phyloP scores from a whole-genome alignment of 2,329 filamentous ascomycete species.

The Kalmusia sp. region DNA sequence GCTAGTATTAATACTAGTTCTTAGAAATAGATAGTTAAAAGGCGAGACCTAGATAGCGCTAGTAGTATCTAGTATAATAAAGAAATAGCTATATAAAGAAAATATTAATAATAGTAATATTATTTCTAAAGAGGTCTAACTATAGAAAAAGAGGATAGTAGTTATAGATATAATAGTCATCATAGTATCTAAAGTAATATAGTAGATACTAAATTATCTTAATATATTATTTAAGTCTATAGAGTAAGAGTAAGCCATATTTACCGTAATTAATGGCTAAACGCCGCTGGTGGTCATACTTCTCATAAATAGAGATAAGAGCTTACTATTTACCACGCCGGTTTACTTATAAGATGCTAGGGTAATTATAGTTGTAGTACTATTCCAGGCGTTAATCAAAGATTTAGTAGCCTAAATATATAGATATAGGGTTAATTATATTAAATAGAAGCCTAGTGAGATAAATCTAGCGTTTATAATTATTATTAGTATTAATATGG shows the following conservation, averaged over 20 bases:
- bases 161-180: background rate
- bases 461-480: slow-evolving; percentile 10
- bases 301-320: slow-evolving; percentile 20
- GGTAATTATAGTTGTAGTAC: slow-evolving; percentile 21
- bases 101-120: too few species aligned
- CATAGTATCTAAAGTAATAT: background rate
- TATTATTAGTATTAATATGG: slow-evolving; percentile 13
- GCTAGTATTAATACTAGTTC: too few species aligned
- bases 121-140: too few species aligned
- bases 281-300: slow-evolving; percentile 19
- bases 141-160: background rate
- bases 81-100: too few species aligned
- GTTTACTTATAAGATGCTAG: slow-evolving; percentile 17
- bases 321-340: slow-evolving; percentile 23
- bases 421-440: slow-evolving; percentile 3
- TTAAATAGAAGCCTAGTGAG: background rate
- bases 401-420: slow-evolving; percentile 10
- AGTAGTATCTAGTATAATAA: too few species aligned
- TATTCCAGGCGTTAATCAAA: slow-evolving; percentile 15
- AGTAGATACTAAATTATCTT: background rate
- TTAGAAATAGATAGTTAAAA: too few species aligned
- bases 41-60: too few species aligned
- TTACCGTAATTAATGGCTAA: background rate
- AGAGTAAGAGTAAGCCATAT: background rate
- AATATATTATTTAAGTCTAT: background rate